Percentiles rank a stretch among this genome's conserved stretches.
Conservation (phyloP, 2,329 filamentous ascomycete species). For the Phyllosticta paracitricarpa region DNA sequence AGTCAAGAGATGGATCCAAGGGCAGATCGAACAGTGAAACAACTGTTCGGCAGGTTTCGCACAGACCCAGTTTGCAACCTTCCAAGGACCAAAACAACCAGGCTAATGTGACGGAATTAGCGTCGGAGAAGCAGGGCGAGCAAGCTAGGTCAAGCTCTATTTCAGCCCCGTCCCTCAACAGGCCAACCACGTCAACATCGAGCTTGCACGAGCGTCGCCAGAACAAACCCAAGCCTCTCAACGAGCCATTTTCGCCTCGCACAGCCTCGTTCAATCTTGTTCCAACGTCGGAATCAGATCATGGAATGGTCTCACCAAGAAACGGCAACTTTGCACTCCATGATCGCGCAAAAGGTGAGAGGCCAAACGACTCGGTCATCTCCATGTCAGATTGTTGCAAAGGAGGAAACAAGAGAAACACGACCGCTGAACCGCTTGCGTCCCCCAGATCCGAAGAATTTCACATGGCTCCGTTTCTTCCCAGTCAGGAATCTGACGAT, state of each 20-base stretch:
- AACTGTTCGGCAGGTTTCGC: constrained; percentile 8
- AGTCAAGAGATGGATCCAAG: not conserved
- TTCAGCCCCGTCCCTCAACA: not conserved
- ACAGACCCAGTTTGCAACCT: constrained; percentile 4
- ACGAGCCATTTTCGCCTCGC: not conserved
- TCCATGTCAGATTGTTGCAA: constrained; percentile 7
- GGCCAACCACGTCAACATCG: not conserved
- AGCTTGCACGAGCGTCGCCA: constrained; percentile 7
- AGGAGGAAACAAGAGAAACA: not conserved
- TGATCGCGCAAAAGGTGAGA: constrained; percentile 1
- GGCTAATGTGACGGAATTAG: constrained; percentile 7
- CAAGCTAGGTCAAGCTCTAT: not conserved
- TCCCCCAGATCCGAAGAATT: constrained; percentile 33
- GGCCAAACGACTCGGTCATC: constrained; percentile 10
- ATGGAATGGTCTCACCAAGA: constrained; percentile 1
- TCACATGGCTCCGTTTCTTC: constrained; percentile 21
- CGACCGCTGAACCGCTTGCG: not conserved
- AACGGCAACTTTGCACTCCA: constrained; percentile 7
- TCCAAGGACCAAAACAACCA: constrained; percentile 19
- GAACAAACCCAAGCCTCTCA: constrained; percentile 7
- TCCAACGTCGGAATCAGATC: not conserved
- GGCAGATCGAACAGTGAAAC: constrained; percentile 7
- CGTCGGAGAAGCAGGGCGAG: not conserved
- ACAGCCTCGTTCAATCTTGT: not conserved
- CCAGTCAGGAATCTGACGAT: constrained; percentile 21